phyloP scores from a whole-genome alignment of 169 alveolate genomes.

The Perkinsus marinus region DNA sequence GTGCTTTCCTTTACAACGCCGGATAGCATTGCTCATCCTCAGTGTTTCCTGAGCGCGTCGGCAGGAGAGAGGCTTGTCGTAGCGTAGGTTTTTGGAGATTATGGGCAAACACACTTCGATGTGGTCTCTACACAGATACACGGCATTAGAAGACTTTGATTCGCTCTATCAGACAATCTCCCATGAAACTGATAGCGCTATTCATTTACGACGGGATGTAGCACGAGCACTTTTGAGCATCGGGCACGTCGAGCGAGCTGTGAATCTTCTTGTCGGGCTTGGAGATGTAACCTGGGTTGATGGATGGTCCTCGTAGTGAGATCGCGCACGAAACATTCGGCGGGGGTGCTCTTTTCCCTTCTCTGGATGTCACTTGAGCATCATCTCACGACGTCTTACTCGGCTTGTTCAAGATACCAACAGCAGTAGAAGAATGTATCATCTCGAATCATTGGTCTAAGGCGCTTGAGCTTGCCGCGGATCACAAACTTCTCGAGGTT shows the following conservation, averaged over 20 bases:
- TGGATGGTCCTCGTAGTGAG: not conserved
- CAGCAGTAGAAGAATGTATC: constrained; percentile 75
- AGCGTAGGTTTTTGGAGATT: not conserved
- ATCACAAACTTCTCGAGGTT: constrained; percentile 60
- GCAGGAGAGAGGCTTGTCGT: not conserved
- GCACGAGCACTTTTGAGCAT: not conserved
- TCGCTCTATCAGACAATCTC: not conserved
- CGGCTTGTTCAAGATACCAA: constrained; percentile 49
- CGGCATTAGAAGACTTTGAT: not conserved
- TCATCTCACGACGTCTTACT: constrained; percentile 59
- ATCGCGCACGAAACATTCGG: not conserved
- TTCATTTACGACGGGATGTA: not conserved
- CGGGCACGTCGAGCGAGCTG: constrained; percentile 1
- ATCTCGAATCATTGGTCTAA: constrained; percentile 71
- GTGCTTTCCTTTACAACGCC: not conserved
- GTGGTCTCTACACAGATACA: not conserved
- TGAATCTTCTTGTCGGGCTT: not conserved
- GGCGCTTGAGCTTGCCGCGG: constrained; percentile 75
- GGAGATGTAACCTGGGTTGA: not conserved
- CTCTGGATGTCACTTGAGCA: constrained; percentile 11
- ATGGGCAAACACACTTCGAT: too few relatives aligned
- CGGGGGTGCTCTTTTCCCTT: constrained; percentile 9
- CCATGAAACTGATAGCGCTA: not conserved
- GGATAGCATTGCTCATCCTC: not conserved
- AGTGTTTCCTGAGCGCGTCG: not conserved